phyloP scores from a whole-genome alignment of 2,329 filamentous ascomycete species.

The Verticillium zaregamsianum region DNA sequence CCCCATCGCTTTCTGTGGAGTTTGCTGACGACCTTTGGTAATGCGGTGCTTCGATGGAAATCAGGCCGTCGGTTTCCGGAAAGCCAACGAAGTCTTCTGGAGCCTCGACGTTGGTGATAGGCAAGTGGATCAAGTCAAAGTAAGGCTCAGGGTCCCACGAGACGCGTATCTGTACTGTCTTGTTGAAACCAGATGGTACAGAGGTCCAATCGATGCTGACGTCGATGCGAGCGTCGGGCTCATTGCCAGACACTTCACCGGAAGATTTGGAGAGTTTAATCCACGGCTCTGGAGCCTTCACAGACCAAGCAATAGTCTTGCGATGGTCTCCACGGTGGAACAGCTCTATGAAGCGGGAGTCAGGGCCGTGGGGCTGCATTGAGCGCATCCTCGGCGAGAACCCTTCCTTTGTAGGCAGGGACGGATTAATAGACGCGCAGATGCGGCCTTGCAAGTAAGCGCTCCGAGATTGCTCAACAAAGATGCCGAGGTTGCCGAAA shows the following conservation, averaged over 20 bases:
- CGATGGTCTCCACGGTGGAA: conserved; percentile 39
- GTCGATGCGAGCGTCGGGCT: conserved; percentile 31
- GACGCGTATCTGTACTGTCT: conserved; percentile 6
- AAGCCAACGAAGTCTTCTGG: conserved; percentile 13
- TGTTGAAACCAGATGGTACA: conserved; percentile 24
- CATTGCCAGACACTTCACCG: conserved; percentile 2
- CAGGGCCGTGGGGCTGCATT: conserved; percentile 41
- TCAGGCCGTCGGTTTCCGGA: conserved; percentile 10
- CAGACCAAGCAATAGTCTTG: conserved; percentile 9
- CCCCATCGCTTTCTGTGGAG: neutral
- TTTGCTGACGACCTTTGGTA: conserved; percentile 7
- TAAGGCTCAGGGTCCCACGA: conserved; percentile 3
- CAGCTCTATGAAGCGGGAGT: conserved; percentile 41
- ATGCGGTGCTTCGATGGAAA: conserved; percentile 15
- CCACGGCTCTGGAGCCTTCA: conserved; percentile 9
- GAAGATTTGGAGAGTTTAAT: conserved; percentile 4
- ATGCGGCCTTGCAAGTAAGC: conserved; percentile 52
- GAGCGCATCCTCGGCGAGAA: conserved; percentile 32
- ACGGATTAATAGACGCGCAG: conserved; percentile 41
- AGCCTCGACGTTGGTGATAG: conserved; percentile 5
- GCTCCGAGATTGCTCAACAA: conserved; percentile 47
- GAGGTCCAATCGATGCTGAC: conserved; percentile 41
- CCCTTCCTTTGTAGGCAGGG: conserved; percentile 19
- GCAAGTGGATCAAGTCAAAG: conserved; percentile 11
- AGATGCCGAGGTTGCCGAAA: conserved; percentile 45